Evolutionary conservation across 2,329 filamentous ascomycete genomes (phyloP).

Genomic region (Cladosporium colombiae): DNA sequence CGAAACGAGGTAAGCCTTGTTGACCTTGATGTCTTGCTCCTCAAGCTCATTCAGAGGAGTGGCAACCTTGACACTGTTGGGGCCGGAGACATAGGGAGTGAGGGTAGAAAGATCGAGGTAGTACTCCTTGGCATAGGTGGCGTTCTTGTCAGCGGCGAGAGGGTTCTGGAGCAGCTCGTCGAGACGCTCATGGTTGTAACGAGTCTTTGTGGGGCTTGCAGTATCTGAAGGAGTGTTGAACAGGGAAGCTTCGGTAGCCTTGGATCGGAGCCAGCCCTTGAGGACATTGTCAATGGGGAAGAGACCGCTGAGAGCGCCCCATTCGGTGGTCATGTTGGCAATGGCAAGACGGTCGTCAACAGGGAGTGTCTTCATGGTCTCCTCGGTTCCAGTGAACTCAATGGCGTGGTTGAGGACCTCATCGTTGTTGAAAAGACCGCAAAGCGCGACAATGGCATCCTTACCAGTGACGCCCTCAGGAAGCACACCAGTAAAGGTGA

Average conservation of each 20-base stretch:
- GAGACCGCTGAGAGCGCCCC: constrained; percentile 70
- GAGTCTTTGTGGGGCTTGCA: constrained; percentile 51
- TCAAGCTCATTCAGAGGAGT: constrained; percentile 76
- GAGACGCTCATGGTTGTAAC: constrained; percentile 71
- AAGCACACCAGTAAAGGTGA: constrained; percentile 73
- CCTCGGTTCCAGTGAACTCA: constrained; percentile 79
- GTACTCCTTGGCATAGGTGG: constrained; percentile 78
- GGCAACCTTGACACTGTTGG: constrained; percentile 86
- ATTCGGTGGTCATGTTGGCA: constrained; percentile 80
- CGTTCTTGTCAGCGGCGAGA: constrained; percentile 71
- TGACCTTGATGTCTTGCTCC: constrained; percentile 69
- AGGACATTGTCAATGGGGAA: constrained; percentile 80
- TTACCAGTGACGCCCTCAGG: constrained; percentile 85
- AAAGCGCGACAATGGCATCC: constrained; percentile 89
- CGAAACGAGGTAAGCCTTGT: constrained; percentile 85
- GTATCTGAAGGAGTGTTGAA: constrained; percentile 50
- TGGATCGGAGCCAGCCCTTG: constrained; percentile 71
- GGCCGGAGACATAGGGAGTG: constrained; percentile 80
- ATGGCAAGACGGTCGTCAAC: constrained; percentile 75
- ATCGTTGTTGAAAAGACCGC: constrained; percentile 79
- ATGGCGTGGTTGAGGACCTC: constrained; percentile 90
- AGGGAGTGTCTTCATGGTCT: constrained; percentile 71
- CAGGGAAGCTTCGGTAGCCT: constrained; percentile 72
- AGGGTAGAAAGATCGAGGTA: constrained; percentile 82
- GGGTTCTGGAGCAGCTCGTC: constrained; percentile 70